Evolutionary conservation across 257 asterid species (phyloP), one percentile per base, ranked within the genome.

Genomic region (Verbascum thapsus): DNA sequence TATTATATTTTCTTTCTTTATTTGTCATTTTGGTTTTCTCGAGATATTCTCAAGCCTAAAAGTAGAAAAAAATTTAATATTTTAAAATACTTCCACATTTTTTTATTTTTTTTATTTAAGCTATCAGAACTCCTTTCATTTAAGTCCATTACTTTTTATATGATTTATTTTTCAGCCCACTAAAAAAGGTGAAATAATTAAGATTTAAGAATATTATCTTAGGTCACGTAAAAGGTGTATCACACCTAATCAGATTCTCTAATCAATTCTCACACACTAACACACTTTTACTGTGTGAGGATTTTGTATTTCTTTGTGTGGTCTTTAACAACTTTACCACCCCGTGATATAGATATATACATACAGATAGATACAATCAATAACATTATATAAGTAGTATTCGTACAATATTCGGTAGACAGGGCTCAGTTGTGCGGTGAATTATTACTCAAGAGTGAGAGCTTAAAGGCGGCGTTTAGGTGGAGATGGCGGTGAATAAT

Each of bases 401-500:
- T 23, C 12, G 53, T 12, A 10, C 7, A 60, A 17, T 53, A 49
- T 17, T 38, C 64, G 63, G 66, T 72, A 8, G 75, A 72, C 53
- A 67, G 30, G 52, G 38, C 74, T 44, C 69, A 58, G 61, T 63
- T 75, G 19, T 42, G 8, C 15, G 35, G 42, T 52, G 75, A 74
- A 67, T 71, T 78, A 60, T 72, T 76, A 37, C n/a, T n/a, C n/a
- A n/a, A n/a, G n/a, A n/a, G n/a, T n/a, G n/a, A n/a, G n/a, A n/a
- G 42, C 32, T 10, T 22, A 70, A 71, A 76, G 83, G 78, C 71
- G 73, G 50, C 55, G 76, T 44, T n/a, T 17, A 26, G 10, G 68
- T 53, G 17, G 72, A 71, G 39, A 86, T 89, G 94, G 94, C 81
- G 13, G 67, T 40, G 55, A 74, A 64, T 32, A 73, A 71, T 75